Evolutionary conservation across 306 rosid species (phyloP).

Genomic region (Gillenia trifoliata): DNA sequence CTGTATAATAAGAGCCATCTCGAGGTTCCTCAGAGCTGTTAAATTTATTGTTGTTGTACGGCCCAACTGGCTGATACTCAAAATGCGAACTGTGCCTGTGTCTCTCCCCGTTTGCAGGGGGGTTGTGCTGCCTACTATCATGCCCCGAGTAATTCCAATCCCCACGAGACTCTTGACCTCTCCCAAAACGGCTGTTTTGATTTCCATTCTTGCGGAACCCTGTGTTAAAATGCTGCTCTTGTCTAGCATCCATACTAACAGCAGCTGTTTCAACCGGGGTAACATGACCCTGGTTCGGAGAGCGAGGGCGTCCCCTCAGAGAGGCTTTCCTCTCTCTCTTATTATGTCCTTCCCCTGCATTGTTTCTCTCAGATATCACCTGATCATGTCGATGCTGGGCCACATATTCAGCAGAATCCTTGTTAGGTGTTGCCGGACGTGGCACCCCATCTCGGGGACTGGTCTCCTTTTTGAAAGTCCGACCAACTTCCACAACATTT

Average conservation of each 20-base stretch:
- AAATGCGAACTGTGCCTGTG: constrained; percentile 54
- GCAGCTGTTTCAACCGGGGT: constrained; percentile 41
- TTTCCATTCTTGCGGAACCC: constrained; percentile 58
- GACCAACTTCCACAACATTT: constrained; percentile 33
- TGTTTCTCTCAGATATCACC: constrained; percentile 30
- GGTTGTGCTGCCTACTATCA: constrained; percentile 50
- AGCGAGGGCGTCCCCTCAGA: constrained; percentile 42
- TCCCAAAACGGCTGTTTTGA: constrained; percentile 50
- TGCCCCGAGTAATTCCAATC: constrained; percentile 59
- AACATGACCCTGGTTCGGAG: constrained; percentile 39
- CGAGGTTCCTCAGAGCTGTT: constrained; percentile 47
- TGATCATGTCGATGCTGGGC: constrained; percentile 41
- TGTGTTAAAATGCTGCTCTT: constrained; percentile 48
- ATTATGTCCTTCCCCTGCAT: constrained; percentile 39
- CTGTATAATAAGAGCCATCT: constrained; percentile 40
- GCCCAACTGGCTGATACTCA: constrained; percentile 83
- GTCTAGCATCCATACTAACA: constrained; percentile 42
- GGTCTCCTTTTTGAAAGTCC: constrained; percentile 29
- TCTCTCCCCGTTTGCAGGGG: constrained; percentile 56
- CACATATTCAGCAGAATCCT: constrained; percentile 20
- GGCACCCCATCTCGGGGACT: constrained; percentile 27
- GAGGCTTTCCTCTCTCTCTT: constrained; percentile 61
- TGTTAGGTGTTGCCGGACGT: constrained; percentile 24
- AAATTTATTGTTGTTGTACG: constrained; percentile 36
- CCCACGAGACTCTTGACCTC: constrained; percentile 60